Percentiles rank a stretch among this genome's conserved stretches.
phyloP scores from a whole-genome alignment of 2,329 filamentous ascomycete genomes.

The Akanthomyces dipterigenus region DNA sequence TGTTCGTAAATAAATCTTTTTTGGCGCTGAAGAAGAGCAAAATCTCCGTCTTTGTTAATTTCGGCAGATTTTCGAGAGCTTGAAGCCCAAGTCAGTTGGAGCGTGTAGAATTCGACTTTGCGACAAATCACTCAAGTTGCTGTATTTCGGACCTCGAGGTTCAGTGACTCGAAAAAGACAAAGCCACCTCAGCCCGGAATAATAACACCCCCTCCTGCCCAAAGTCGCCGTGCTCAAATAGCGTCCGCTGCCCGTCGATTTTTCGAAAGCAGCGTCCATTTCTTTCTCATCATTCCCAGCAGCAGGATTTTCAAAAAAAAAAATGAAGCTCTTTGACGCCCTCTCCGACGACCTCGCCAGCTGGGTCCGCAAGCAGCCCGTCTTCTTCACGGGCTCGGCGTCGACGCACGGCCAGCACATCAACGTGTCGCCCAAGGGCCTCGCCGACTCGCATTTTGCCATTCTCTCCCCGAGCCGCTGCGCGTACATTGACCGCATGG shows the following conservation, averaged over 20 bases:
- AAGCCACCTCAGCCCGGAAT: background rate
- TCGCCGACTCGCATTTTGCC: slow-evolving; percentile 54
- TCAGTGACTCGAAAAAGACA: background rate
- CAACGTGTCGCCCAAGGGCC: slow-evolving; percentile 72
- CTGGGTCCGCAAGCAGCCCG: slow-evolving; percentile 60
- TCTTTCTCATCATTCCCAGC: background rate
- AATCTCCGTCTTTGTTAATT: background rate
- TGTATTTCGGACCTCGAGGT: background rate
- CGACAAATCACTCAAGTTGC: background rate
- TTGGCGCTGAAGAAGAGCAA: too few relatives aligned
- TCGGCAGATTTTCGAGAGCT: too few relatives aligned
- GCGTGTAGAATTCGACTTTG: background rate
- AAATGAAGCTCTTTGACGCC: slow-evolving; percentile 54
- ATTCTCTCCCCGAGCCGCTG: slow-evolving; percentile 52
- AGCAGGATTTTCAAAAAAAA: background rate
- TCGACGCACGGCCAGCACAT: slow-evolving; percentile 62
- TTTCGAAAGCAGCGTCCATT: background rate
- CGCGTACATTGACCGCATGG: slow-evolving; percentile 68
- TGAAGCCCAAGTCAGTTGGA: background rate
- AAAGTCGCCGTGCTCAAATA: background rate
- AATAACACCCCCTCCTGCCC: too few relatives aligned
- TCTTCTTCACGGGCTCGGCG: slow-evolving; percentile 74
- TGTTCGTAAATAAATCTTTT: too few relatives aligned
- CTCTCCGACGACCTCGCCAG: slow-evolving; percentile 48
- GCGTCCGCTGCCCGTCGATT: background rate